Percentiles rank a stretch among this genome's conserved stretches.
phyloP scores from a whole-genome alignment of 192 early-diverging fungal species.

The Backusella australiensis region DNA sequence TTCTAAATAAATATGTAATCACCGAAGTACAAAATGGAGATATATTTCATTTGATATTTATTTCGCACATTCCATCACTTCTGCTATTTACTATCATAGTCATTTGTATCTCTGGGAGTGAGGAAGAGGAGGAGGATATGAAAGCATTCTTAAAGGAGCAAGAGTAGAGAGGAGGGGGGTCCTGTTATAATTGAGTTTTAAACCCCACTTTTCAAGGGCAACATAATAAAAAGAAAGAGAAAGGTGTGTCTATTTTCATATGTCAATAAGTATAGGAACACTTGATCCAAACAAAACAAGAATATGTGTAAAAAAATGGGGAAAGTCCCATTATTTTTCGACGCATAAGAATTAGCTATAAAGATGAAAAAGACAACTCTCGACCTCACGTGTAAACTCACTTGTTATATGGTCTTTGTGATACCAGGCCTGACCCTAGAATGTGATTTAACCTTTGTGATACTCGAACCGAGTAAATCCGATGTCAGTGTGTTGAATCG shows the following conservation, averaged over 20 bases:
- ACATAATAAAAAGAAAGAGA: background rate
- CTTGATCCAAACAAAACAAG: constrained; percentile 1
- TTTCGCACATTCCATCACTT: background rate
- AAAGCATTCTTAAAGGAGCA: constrained; percentile 1
- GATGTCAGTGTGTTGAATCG: constrained; percentile 4
- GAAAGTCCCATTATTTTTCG: background rate
- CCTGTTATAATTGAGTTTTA: constrained; percentile 8
- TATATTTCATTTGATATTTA: background rate
- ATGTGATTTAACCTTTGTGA: constrained; percentile 2
- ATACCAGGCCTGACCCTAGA: background rate
- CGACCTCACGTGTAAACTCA: constrained; percentile 6
- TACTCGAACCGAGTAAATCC: background rate
- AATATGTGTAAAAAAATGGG: background rate
- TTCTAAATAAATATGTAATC: background rate
- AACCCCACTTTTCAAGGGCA: background rate
- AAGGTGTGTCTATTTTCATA: background rate
- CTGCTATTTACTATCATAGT: background rate
- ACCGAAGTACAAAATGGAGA: background rate
- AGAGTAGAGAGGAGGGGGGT: background rate
- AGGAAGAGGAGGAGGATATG: background rate
- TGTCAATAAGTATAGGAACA: background rate
- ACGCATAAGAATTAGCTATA: background rate
- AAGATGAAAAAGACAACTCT: background rate
- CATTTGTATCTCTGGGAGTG: background rate
- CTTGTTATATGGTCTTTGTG: background rate